A percentile compares a stretch with the other conserved stretches of the same genome.
Evolutionary conservation across 306 rosid genomes (phyloP).

Genomic region (Erythrophleum fordii): DNA sequence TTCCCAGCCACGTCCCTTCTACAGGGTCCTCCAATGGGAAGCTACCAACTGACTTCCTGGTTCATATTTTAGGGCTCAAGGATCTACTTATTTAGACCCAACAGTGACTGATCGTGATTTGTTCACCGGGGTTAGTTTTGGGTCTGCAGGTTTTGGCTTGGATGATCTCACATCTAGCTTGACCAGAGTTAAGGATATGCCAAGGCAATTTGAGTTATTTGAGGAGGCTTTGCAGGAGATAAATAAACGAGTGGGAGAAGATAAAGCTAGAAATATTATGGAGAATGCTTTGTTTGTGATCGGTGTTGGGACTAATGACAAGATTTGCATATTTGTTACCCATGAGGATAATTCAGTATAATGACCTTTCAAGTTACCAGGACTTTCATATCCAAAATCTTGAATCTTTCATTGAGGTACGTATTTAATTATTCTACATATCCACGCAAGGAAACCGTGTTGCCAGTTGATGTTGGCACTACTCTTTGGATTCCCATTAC

Average conservation of each 20-base stretch:
- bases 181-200: conserved; percentile 7
- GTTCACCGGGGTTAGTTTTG: conserved; percentile 56
- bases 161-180: background rate
- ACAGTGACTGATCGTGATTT: conserved; percentile 32
- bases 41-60: conserved; percentile 46
- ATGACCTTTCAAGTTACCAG: conserved; percentile 34
- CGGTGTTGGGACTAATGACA: conserved; percentile 49
- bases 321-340: conserved; percentile 39
- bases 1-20: conserved; percentile 30
- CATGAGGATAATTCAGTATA: background rate
- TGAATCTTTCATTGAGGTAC: conserved; percentile 44
- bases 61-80: conserved; percentile 49
- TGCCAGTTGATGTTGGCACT: too few species aligned
- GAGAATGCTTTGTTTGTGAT: conserved; percentile 44
- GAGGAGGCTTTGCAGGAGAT: conserved; percentile 41
- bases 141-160: conserved; percentile 48
- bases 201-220: conserved; percentile 40
- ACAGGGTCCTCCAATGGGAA: conserved; percentile 57
- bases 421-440: background rate
- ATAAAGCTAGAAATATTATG: conserved; percentile 22
- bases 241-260: conserved; percentile 33
- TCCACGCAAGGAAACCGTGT: too few species aligned
- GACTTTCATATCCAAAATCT: conserved; percentile 45
- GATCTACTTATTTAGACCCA: conserved; percentile 40
- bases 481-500: too few species aligned